Percentiles rank a stretch among this genome's conserved stretches.
These are phyloP conservation scores for Thraustochytrium sp. DNA, from an alignment of 352 stramenopile species.

Conservation along the genomic window DNA sequence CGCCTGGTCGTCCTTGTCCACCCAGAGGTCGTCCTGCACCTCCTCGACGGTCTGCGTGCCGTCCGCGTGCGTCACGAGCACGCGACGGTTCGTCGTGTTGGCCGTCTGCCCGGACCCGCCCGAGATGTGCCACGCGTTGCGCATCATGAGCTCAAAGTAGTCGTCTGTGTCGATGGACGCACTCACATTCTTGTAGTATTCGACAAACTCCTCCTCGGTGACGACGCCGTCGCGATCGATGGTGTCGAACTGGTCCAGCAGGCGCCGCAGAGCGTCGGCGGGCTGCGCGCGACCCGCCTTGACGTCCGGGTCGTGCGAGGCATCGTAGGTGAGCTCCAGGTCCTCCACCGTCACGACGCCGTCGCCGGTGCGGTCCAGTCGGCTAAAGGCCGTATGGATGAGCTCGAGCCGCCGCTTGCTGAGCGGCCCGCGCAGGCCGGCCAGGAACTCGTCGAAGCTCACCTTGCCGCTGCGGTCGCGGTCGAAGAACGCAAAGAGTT, in stretches of 20 bases:
- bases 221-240: conserved; percentile 55
- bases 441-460: conserved; percentile 53
- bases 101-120: conserved; percentile 68
- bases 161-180: conserved; percentile 68
- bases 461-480: conserved; percentile 49
- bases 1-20: neutral
- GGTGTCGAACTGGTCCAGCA: conserved; percentile 67
- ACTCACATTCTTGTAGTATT: conserved; percentile 80
- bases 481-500: conserved; percentile 60
- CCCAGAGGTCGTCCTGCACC: conserved; percentile 44
- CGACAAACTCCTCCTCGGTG: conserved; percentile 71
- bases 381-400: conserved; percentile 69
- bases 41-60: conserved; percentile 60
- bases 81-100: conserved; percentile 75
- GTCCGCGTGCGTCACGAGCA: conserved; percentile 74
- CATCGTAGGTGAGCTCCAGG: conserved; percentile 64
- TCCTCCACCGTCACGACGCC: conserved; percentile 61
- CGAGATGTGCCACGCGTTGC: conserved; percentile 71
- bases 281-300: conserved; percentile 54
- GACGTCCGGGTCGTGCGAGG: conserved; percentile 66
- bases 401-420: conserved; percentile 65
- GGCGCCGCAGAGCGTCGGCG: conserved; percentile 60
- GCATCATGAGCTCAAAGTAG: conserved; percentile 74
- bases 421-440: conserved; percentile 55
- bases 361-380: conserved; percentile 71